These are phyloP conservation scores for Kluyveromyces nonfermentans DNA, from an alignment of 805 yeast genomes.

Conservation along the genomic window DNA sequence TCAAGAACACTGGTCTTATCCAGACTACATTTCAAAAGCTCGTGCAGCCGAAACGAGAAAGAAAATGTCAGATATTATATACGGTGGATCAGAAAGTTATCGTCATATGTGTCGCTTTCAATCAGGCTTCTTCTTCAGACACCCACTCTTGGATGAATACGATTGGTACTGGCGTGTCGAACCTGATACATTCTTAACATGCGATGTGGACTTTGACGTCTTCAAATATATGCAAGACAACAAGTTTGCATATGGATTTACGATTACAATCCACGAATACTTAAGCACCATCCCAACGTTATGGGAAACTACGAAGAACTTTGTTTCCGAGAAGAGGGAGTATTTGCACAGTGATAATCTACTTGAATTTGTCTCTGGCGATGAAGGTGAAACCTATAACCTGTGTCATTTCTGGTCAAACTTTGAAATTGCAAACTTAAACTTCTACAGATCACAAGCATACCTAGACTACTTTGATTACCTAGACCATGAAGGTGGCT, in stretches of 20 bases:
- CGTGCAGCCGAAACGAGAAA: conserved; percentile 50
- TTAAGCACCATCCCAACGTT: conserved; percentile 61
- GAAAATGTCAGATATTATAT: conserved; percentile 48
- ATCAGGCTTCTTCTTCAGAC: conserved; percentile 82
- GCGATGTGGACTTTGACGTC: conserved; percentile 74
- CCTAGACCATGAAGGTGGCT: conserved; percentile 80
- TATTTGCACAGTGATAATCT: conserved; percentile 51
- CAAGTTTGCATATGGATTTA: conserved; percentile 63
- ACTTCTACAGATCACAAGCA: conserved; percentile 66
- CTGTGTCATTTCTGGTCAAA: conserved; percentile 90
- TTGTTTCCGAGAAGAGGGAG: conserved; percentile 51
- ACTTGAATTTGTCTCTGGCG: conserved; percentile 62
- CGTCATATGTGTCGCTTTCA: conserved; percentile 92
- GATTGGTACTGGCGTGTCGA: conserved; percentile 95
- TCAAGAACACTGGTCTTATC: conserved; percentile 81
- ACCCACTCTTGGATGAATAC: conserved; percentile 62
- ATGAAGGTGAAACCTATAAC: conserved; percentile 63
- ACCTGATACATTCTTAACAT: conserved; percentile 70
- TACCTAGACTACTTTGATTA: conserved; percentile 61
- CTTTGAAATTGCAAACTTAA: conserved; percentile 70
- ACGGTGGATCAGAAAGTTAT: conserved; percentile 58
- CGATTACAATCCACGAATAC: conserved; percentile 72
- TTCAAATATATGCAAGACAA: conserved; percentile 78
- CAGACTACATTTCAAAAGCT: conserved; percentile 68
- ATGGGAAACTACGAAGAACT: conserved; percentile 62